Conservation (phyloP, 2,329 filamentous ascomycete genomes). For the Daldinia eschscholtzii region DNA sequence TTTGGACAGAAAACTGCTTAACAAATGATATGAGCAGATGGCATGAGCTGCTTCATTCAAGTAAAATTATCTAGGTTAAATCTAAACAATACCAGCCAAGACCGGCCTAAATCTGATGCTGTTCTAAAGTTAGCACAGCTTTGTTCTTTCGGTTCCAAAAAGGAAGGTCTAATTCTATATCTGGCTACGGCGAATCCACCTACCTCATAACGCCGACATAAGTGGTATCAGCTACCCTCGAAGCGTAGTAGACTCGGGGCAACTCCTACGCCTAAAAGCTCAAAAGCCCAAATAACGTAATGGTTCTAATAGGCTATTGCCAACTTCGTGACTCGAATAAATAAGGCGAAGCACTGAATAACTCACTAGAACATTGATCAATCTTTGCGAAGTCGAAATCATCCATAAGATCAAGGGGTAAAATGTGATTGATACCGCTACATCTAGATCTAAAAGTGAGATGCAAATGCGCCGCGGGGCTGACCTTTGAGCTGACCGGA, state of each 20-base stretch:
- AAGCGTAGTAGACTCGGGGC: slow-evolving; percentile 1
- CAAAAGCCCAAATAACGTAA: neutral
- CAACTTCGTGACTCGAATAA: neutral
- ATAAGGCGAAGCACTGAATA: neutral
- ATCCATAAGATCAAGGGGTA: neutral
- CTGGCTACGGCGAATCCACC: neutral
- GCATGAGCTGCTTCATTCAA: neutral
- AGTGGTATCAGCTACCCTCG: slow-evolving; percentile 1
- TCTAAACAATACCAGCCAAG: neutral
- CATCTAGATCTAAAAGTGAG: neutral
- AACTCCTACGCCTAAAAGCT: neutral
- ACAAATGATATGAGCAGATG: neutral
- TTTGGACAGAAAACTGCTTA: neutral
- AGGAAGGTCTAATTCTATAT: slow-evolving; percentile 10
- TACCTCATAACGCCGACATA: neutral
- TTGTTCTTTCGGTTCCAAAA: neutral
- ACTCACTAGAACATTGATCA: neutral
- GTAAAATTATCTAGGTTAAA: neutral
- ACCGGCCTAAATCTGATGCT: neutral
- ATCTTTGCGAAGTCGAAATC: neutral
- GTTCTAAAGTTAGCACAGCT: slow-evolving; percentile 2
- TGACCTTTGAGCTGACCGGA: slow-evolving; percentile 1
- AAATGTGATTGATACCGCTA: neutral
- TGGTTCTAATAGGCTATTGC: neutral
- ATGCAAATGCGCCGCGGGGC: neutral